These are phyloP conservation scores for Arachnomyces sp. DNA, from an alignment of 2,329 filamentous ascomycete species.

Conservation along the genomic window DNA sequence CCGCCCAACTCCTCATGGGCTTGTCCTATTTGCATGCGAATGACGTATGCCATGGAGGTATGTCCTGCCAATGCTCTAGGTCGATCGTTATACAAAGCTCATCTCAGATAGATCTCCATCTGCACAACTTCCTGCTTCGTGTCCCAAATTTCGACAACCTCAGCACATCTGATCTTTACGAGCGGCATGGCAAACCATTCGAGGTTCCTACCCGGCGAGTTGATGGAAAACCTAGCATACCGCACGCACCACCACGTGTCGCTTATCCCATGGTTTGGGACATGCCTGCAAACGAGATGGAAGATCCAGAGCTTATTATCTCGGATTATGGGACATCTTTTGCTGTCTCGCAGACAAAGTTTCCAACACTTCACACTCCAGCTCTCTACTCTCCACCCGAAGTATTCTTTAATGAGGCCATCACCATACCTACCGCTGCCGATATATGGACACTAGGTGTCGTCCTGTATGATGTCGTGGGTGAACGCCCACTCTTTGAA, in stretches of 20 bases:
- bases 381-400: constrained; percentile 16
- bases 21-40: constrained; percentile 15
- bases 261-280: constrained; percentile 15
- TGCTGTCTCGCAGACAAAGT: constrained; percentile 12
- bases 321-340: constrained; percentile 19
- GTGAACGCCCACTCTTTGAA: constrained; percentile 18
- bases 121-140: constrained; percentile 15
- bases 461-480: constrained; percentile 15
- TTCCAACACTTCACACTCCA: constrained; percentile 16
- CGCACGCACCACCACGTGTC: constrained; percentile 14
- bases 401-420: constrained; percentile 11
- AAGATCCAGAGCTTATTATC: constrained; percentile 16
- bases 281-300: constrained; percentile 15
- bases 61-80: neutral
- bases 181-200: constrained; percentile 14
- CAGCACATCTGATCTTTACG: constrained; percentile 14
- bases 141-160: constrained; percentile 11
- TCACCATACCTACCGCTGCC: constrained; percentile 11
- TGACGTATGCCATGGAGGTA: constrained; percentile 17
- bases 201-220: constrained; percentile 13
- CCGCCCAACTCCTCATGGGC: constrained; percentile 15
- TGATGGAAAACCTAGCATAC: constrained; percentile 14
- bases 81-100: constrained; percentile 3
- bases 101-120: constrained; percentile 13
- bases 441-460: constrained; percentile 18